Evolutionary conservation across 2,329 filamentous ascomycete genomes (phyloP), one percentile per base, ranked within the genome.

Genomic region (Madurella fahalii): DNA sequence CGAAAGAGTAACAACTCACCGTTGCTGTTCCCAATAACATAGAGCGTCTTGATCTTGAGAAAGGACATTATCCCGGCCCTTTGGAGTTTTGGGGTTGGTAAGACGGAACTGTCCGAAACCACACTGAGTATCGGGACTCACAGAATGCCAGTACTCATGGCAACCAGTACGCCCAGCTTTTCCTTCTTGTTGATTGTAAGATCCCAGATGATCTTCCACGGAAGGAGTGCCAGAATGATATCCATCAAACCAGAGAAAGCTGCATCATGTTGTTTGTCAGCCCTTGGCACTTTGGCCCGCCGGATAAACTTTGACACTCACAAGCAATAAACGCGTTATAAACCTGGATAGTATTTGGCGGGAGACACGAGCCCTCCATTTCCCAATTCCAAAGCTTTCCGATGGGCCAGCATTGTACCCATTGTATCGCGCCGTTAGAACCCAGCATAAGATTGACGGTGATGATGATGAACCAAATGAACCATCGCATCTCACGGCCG

Each of bases 101-200:
- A 25, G 25, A 4, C 7, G 25, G 3, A 47, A 13, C 58, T 58
- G 42, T 40, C 8, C 13, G 11, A 11, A 15, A 4, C 16, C 12
- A 41, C 39, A 30, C n/a, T 15, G 13, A 15, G n/a, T n/a, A n/a
- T n/a, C n/a, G n/a, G n/a, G 25, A 43, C 37, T 30, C 52, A 68
- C 63, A 71, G 58, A 8, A 71, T 32, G 2, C 69, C 69, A 15
- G 69, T 61, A 41, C 69, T 69, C 69, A 71, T 71, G 42, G 67
- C 67, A 7, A 65, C 54, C 15, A 64, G 61, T 13, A 67, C 68
- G 12, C 68, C 67, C 8, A 69, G 43, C 47, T 66, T 67, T 41
- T 71, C 69, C 25, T 59, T 62, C 51, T 53, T 63, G 20, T 62
- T 66, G 64, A 70, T 71, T 20, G 65, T 56, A 17, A 68, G 55